Base-by-base conservation (phyloP, 768 basidiomycete species). In the Lentinus tigrinus region DNA sequence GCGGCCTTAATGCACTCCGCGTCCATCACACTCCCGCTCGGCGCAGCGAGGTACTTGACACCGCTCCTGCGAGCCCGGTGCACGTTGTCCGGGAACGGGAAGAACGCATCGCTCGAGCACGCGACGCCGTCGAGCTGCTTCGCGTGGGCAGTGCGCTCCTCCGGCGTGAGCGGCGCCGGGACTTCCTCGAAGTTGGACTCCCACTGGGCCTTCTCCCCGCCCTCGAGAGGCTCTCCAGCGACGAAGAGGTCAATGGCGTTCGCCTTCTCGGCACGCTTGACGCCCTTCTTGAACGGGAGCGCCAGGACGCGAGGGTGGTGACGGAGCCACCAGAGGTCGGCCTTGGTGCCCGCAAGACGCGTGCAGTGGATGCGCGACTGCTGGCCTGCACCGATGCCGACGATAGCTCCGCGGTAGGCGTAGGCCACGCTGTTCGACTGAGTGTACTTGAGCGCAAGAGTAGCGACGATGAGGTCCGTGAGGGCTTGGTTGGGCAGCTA, bases 361-460 rank as follows among this genome's bases (percentile, higher is more conserved):
- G 97, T 99, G 77, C 97, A 99, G 78, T 99, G 97, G 69, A 99
- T 99, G 39, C 97, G 91, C 4, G 96, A 98, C 72, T 98, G 97
- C 69, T 98, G 97, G 13, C 96, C 97, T 0, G 97, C 97, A 34
- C 97, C 97, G 47, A 98, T 88, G 47, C 96, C 97, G 65, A 99
- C 83, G 71, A 96, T 89, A 14, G 95, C 86, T 13, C 97, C 97
- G 67, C 85, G 88, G 67, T 85, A 88, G 1, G 95, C 93, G 70
- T 97, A 99, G 28, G 96, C 89, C 52, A 99, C 97, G 61, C 93
- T 95, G 81, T 99, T 98, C 49, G 97, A 99, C 72, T 98, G 97
- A 1, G 97, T 99, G 81, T 98, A 99, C 73, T 98, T 99, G 67
- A 98, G 82, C 1, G 96, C 90, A 23, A 98, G 86, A 11, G 97